phyloP scores from a whole-genome alignment of 1,139 yeast genomes.

The Kodamaea fungicola region DNA sequence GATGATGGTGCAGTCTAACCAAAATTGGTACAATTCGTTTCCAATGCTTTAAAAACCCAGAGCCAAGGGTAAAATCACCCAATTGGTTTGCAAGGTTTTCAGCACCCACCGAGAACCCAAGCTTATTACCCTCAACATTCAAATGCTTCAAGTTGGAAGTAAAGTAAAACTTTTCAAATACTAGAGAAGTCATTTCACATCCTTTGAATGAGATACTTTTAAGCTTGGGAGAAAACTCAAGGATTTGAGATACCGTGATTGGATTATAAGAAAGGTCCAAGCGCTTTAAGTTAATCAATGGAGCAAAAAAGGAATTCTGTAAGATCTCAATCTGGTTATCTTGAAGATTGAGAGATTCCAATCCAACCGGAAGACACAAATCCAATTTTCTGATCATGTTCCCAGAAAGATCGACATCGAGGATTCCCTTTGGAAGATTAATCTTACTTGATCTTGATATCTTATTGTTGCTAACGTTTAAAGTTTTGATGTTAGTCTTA shows the following conservation, averaged over 20 bases:
- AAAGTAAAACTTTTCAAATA: constrained; percentile 2
- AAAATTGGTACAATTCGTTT: constrained; percentile 1
- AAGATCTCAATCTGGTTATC: constrained; percentile 1
- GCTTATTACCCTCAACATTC: not conserved
- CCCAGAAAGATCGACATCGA: not conserved
- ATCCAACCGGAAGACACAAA: not conserved
- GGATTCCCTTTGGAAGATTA: not conserved
- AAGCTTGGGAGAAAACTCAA: constrained; percentile 1
- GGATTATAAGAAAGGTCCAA: constrained; percentile 1
- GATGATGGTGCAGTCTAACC: constrained; percentile 1
- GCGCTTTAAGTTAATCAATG: not conserved
- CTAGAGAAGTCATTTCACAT: not conserved
- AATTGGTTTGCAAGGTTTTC: not conserved
- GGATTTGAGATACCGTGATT: not conserved
- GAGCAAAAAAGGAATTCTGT: not conserved
- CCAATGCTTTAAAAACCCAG: constrained; percentile 1
- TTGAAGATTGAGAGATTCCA: not conserved
- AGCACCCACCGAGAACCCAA: not conserved
- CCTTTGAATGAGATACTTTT: not conserved
- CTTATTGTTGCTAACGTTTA: not conserved
- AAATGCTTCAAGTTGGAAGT: not conserved
- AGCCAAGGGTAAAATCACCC: not conserved
- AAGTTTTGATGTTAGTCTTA: not conserved
- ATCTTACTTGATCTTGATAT: not conserved
- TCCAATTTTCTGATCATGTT: not conserved